Evolutionary conservation across 1,284 basidiomycete genomes (phyloP).

Genomic region (Inonotus hispidus): DNA sequence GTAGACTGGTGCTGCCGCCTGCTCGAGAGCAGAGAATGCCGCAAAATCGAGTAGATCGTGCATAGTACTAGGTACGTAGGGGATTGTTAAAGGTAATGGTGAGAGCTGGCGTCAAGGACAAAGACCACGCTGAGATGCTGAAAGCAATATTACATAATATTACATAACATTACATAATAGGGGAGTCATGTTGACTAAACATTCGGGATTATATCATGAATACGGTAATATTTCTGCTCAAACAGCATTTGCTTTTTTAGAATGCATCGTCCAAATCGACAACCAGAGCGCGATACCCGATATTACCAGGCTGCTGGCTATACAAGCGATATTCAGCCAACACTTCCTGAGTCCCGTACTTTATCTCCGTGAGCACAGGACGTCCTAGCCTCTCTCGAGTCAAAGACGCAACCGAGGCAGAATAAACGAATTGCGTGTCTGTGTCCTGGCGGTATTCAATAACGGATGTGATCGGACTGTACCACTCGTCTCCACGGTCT

Average conservation of each 20-base stretch:
- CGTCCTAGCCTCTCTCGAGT: conserved; percentile 1
- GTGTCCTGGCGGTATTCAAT: conserved; percentile 7
- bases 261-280: conserved; percentile 1
- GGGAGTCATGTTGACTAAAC: too few species aligned
- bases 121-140: too few species aligned
- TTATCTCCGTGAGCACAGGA: conserved; percentile 1
- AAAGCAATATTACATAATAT: too few species aligned
- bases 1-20: too few species aligned
- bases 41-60: too few species aligned
- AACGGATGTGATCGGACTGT: conserved; percentile 10
- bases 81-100: too few species aligned
- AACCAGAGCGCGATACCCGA: conserved; percentile 4
- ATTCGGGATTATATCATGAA: background rate
- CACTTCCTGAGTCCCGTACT: conserved; percentile 5
- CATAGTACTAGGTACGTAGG: too few species aligned
- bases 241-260: background rate
- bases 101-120: too few species aligned
- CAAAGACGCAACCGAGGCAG: background rate
- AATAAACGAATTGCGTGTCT: conserved; percentile 1
- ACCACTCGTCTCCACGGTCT: conserved; percentile 5
- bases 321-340: conserved; percentile 1
- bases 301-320: conserved; percentile 6
- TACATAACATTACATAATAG: too few species aligned
- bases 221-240: background rate
- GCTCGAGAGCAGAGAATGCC: too few species aligned